Evolutionary conservation across 1,284 basidiomycete genomes (phyloP).

Genomic region (Cryptococcus sp.): DNA sequence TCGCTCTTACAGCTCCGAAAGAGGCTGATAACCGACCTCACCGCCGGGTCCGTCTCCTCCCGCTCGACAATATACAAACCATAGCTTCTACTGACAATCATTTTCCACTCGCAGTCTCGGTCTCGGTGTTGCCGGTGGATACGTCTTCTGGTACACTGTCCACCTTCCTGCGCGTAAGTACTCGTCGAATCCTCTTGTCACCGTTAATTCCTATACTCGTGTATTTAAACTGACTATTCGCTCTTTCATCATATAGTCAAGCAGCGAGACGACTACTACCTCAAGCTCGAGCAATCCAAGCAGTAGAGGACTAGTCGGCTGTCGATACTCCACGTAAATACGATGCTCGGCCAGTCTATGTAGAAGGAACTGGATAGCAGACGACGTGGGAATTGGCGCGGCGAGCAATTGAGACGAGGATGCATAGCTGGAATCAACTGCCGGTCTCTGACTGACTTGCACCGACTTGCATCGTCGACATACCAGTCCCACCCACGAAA

Average conservation of each 20-base stretch:
- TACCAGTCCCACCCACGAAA: not conserved
- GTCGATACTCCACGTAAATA: not conserved
- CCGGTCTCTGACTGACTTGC: not conserved
- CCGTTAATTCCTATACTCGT: not conserved
- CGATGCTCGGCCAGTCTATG: not conserved
- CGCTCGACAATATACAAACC: not conserved
- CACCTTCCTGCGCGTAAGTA: conserved; percentile 71
- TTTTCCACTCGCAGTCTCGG: conserved; percentile 61
- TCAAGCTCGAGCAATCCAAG: conserved; percentile 70
- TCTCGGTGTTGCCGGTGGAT: conserved; percentile 69
- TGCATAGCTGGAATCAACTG: not conserved
- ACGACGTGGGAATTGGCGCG: not conserved
- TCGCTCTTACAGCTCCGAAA: conserved; percentile 65
- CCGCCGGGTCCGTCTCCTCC: conserved; percentile 54
- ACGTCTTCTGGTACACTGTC: conserved; percentile 78
- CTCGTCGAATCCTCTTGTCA: conserved; percentile 62
- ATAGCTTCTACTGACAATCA: not conserved
- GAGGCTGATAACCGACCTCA: conserved; percentile 76
- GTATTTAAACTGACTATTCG: not conserved
- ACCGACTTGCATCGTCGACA: not conserved
- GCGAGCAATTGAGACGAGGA: not conserved
- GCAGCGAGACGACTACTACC: conserved; percentile 76
- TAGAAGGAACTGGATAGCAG: not conserved
- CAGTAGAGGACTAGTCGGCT: conserved; percentile 1
- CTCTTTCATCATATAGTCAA: conserved; percentile 60